Conservation (phyloP, 2,329 filamentous ascomycete species). For the Calonectria hawksworthii region DNA sequence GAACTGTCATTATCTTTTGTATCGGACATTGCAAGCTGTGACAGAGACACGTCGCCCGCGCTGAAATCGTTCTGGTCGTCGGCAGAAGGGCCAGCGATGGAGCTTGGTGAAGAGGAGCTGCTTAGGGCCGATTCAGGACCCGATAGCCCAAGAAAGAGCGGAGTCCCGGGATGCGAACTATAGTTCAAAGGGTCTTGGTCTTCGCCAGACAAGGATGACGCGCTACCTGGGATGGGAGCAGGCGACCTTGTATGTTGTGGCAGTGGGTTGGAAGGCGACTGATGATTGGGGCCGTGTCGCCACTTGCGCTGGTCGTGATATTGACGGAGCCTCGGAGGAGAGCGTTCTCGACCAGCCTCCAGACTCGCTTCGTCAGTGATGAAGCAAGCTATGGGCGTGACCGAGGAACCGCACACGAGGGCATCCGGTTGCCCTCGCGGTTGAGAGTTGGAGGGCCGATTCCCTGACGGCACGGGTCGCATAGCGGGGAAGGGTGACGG, state of each 20-base stretch:
- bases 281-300: constrained; percentile 33
- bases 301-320: constrained; percentile 41
- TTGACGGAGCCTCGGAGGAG: constrained; percentile 39
- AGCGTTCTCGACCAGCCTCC: constrained; percentile 41
- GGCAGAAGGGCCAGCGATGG: constrained; percentile 61
- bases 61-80: constrained; percentile 46
- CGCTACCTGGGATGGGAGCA: constrained; percentile 28
- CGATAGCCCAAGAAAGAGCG: constrained; percentile 44
- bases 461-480: constrained; percentile 44
- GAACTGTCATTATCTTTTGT: constrained; percentile 37
- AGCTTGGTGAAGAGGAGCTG: constrained; percentile 66
- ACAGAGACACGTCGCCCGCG: constrained; percentile 32
- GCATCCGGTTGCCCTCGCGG: constrained; percentile 37
- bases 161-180: constrained; percentile 45
- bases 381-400: constrained; percentile 51
- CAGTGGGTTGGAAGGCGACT: constrained; percentile 36
- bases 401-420: constrained; percentile 36
- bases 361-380: constrained; percentile 53
- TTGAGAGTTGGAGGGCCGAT: constrained; percentile 38
- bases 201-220: constrained; percentile 33
- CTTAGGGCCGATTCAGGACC: constrained; percentile 56
- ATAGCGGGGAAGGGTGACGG: constrained; percentile 37
- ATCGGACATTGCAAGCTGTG: constrained; percentile 33
- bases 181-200: constrained; percentile 37
- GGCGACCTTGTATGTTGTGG: constrained; percentile 27